Evolutionary conservation across 108 stramenopile species (phyloP).

Genomic region (Skeletonema potamos): DNA sequence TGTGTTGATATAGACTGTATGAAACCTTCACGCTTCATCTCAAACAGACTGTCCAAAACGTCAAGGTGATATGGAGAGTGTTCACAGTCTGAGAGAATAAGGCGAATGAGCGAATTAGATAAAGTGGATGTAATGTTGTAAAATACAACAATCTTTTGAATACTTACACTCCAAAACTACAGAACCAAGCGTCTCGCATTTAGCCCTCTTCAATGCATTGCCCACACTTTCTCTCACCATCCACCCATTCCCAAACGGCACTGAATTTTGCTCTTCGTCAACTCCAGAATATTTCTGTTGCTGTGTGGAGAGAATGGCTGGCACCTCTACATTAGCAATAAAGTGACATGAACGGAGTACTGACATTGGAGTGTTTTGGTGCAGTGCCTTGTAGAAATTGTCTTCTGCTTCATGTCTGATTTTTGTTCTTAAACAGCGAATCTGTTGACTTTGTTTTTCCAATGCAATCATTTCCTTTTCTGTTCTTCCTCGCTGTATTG

Average conservation of each 20-base stretch:
- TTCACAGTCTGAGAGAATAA: conserved; percentile 8
- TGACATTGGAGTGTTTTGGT: conserved; percentile 52
- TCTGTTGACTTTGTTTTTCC: conserved; percentile 1
- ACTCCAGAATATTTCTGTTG: conserved; percentile 5
- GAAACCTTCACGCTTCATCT: conserved; percentile 71
- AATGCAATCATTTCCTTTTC: not conserved
- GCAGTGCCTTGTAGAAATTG: conserved; percentile 42
- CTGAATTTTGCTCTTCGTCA: conserved; percentile 7
- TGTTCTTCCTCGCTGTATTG: not conserved
- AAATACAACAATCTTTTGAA: not conserved
- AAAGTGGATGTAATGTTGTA: not conserved
- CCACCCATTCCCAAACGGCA: conserved; percentile 43
- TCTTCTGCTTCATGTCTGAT: conserved; percentile 38
- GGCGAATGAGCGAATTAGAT: not conserved
- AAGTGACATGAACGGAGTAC: conserved; percentile 48
- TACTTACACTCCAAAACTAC: conserved; percentile 39
- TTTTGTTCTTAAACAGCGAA: not conserved
- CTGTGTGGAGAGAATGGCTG: conserved; percentile 17
- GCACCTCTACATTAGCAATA: conserved; percentile 33
- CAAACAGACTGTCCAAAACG: conserved; percentile 53
- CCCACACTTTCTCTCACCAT: conserved; percentile 35
- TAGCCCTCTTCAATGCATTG: conserved; percentile 38
- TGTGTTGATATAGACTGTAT: conserved; percentile 54
- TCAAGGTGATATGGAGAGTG: conserved; percentile 63
- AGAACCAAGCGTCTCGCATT: conserved; percentile 36